phyloP scores from a whole-genome alignment of 2,329 filamentous ascomycete species.

The Colletotrichum gigasporum region DNA sequence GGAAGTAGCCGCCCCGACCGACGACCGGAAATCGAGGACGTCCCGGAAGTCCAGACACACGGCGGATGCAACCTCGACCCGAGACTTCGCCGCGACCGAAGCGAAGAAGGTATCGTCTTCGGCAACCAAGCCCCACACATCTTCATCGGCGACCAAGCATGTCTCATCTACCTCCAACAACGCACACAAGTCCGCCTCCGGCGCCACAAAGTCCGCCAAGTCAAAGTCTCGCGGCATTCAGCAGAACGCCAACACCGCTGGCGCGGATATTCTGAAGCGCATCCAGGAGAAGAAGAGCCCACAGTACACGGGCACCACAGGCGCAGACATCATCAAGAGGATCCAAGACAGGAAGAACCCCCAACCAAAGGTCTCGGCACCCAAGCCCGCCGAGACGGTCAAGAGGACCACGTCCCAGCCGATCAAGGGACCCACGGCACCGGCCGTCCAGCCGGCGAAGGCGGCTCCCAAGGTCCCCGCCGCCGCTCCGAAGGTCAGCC shows the following conservation, averaged over 20 bases:
- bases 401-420: neutral
- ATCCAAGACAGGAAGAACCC: conserved; percentile 15
- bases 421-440: neutral
- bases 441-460: neutral
- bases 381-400: neutral
- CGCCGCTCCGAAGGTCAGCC: neutral
- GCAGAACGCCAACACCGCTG: neutral
- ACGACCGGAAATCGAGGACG: neutral
- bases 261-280: conserved; percentile 1
- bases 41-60: neutral
- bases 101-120: conserved; percentile 3
- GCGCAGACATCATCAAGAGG: conserved; percentile 14
- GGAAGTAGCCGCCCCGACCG: neutral
- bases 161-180: no score
- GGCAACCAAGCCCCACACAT: neutral
- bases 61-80: neutral
- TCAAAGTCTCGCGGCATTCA: neutral
- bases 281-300: conserved; percentile 12
- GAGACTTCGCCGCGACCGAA: neutral
- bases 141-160: neutral
- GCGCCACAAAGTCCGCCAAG: neutral
- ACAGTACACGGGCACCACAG: neutral
- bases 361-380: neutral
- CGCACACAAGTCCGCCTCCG: neutral
- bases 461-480: neutral